Base-by-base conservation (phyloP, 176 grass and related monocot genomes). In the Oryza brachyantha region DNA sequence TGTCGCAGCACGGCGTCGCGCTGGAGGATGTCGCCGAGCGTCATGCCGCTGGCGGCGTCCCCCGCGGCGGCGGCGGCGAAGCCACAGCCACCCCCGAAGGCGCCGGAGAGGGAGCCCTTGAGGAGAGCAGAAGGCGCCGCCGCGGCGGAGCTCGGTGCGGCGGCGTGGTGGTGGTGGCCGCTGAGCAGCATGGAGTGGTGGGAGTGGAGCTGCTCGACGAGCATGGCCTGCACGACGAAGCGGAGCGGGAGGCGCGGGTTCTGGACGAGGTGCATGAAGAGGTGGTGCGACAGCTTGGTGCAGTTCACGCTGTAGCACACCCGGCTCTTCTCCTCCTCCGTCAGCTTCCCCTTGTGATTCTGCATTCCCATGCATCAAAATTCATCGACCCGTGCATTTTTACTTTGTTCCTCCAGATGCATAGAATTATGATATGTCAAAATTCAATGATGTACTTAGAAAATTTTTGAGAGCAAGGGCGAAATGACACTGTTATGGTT, bases 151-250 rank as follows among this genome's bases (percentile, higher is more conserved):
- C 5, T 21, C 46, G 46, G 14, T 6, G 17, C 26, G 66, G 24
- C 5, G 41, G 73, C 9, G 5, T 65, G 5, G 29, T 69, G 41
- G 37, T 52, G 80, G 40, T 17, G 55, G 8, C 22, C 60, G 64
- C 27, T 78, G 79, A 84, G 86, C 36, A 92, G 88, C 83, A 93
- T 73, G 38, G 85, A 88, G 83, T 91, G 85, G 58, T 94, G 96
- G 55, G 96, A 92, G 31, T 91, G 90, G 45, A 95, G 96, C 89
- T 99, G 96, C 81, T 99, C 92, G 25, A 93, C 74, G 68, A 99
- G 88, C 96, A 99, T 95, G 80, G 96, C 96, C 91, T 99, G 96
- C 66, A 99, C 92, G 67, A 99, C 86, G 86, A 99, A 99, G 32
- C 96, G 96, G 73, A 99, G 90, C 2, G 96, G 96, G 34, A 99